A percentile compares a stretch with the other conserved stretches of the same genome.
Evolutionary conservation across 495 filamentous ascomycete species (phyloP).

Genomic region (Margaritispora aquatica): DNA sequence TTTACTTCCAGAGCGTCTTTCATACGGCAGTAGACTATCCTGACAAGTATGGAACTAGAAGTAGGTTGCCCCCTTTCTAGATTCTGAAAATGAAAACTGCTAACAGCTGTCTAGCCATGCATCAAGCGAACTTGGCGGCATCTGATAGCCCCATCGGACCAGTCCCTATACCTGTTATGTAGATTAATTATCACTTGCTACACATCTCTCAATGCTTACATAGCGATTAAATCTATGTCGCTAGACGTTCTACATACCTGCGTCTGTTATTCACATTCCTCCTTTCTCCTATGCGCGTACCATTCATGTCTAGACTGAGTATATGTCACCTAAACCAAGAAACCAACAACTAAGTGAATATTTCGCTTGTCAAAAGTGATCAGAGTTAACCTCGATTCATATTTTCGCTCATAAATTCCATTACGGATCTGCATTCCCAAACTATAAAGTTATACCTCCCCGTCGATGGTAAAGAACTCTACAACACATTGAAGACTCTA

Average conservation of each 20-base stretch:
- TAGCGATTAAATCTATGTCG: background rate
- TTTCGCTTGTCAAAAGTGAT: too few relatives aligned
- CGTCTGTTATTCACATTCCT: too few relatives aligned
- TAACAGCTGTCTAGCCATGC: background rate
- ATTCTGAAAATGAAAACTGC: background rate
- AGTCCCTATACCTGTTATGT: constrained; percentile 13
- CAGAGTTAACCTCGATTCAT: too few relatives aligned
- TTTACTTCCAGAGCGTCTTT: background rate
- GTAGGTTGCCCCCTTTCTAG: background rate
- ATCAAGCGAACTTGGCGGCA: constrained; percentile 8
- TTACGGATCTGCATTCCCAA: too few relatives aligned
- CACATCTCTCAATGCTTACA: background rate
- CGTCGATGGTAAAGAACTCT: too few relatives aligned
- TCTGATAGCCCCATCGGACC: constrained; percentile 10
- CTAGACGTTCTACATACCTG: background rate
- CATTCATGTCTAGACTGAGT: too few relatives aligned
- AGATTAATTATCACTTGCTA: background rate
- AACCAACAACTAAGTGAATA: too few relatives aligned
- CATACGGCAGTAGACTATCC: constrained; percentile 10
- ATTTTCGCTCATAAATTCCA: too few relatives aligned
- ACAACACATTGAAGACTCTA: too few relatives aligned
- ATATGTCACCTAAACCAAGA: too few relatives aligned
- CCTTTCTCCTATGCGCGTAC: too few relatives aligned
- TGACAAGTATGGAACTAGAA: constrained; percentile 1
- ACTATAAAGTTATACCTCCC: too few relatives aligned